A percentile compares a stretch with the other conserved stretches of the same genome.
Conservation (phyloP, 768 basidiomycete species). For the Tricholoma terreum region DNA sequence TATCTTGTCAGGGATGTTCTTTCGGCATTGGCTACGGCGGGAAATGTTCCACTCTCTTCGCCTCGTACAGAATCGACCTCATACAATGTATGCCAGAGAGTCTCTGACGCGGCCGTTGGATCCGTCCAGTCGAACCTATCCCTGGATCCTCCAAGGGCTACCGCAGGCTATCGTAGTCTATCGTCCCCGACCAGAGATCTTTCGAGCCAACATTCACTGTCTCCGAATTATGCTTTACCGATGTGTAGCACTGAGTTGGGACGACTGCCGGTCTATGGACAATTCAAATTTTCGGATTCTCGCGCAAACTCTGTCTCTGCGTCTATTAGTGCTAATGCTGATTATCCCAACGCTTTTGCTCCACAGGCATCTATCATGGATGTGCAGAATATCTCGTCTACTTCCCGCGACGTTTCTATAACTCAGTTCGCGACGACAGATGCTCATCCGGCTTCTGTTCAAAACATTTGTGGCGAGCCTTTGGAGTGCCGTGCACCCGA, state of each 20-base stretch:
- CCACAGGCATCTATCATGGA: background rate
- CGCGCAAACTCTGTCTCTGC: conserved; percentile 5
- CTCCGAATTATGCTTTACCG: conserved; percentile 39
- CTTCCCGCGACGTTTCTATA: background rate
- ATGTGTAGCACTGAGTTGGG: conserved; percentile 59
- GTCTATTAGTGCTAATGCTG: background rate
- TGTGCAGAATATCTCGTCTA: background rate
- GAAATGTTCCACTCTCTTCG: conserved; percentile 26
- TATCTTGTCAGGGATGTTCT: conserved; percentile 31
- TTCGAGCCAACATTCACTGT: conserved; percentile 7
- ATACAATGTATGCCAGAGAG: conserved; percentile 17
- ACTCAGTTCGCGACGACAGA: background rate
- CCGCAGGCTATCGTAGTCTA: conserved; percentile 28
- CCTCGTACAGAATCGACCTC: background rate
- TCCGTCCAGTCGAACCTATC: background rate
- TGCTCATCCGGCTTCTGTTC: background rate
- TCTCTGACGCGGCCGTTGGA: conserved; percentile 4
- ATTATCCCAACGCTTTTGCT: background rate
- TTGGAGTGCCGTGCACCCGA: background rate
- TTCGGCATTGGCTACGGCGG: conserved; percentile 33
- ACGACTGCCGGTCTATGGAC: conserved; percentile 46
- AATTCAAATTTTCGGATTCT: conserved; percentile 36
- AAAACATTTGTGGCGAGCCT: background rate
- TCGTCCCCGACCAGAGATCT: conserved; percentile 19
- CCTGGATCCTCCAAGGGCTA: conserved; percentile 12